These are phyloP conservation scores for Asterochloris sp. DNA, from an alignment of 139 green algal genomes.

Conservation along the genomic window DNA sequence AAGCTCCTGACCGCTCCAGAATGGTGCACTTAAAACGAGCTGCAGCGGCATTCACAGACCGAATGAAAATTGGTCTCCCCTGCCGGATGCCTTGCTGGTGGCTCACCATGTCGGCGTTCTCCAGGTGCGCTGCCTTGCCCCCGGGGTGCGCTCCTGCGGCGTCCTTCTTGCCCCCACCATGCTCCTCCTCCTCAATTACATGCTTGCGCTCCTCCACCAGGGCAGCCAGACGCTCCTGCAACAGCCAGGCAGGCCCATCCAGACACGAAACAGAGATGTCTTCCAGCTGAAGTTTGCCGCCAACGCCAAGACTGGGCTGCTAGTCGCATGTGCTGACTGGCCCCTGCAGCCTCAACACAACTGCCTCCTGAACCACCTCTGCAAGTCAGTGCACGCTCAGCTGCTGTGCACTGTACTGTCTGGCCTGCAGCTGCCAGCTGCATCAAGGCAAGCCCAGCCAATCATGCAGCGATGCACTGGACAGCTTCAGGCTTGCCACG, in stretches of 20 bases:
- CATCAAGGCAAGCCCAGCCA: neutral
- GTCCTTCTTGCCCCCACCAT: neutral
- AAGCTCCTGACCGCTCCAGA: too few relatives aligned
- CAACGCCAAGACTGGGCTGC: too few relatives aligned
- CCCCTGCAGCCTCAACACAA: too few relatives aligned
- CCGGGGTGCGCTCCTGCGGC: neutral
- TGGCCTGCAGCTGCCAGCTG: neutral
- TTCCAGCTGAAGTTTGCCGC: neutral
- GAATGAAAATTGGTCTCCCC: too few relatives aligned
- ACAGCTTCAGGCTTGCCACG: too few relatives aligned
- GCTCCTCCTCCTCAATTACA: conserved; percentile 41
- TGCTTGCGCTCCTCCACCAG: conserved; percentile 65
- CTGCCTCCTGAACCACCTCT: too few relatives aligned
- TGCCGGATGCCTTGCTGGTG: too few relatives aligned
- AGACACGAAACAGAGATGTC: neutral
- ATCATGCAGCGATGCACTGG: neutral
- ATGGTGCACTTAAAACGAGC: too few relatives aligned
- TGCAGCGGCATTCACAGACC: too few relatives aligned
- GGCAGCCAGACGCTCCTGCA: conserved; percentile 47
- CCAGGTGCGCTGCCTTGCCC: neutral
- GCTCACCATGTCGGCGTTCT: neutral
- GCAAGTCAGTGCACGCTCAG: too few relatives aligned
- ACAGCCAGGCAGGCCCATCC: neutral
- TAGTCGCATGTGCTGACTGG: too few relatives aligned
- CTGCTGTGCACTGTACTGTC: too few relatives aligned